Evolutionary conservation across 768 basidiomycete genomes (phyloP).

Genomic region (Tulasnella calospora): DNA sequence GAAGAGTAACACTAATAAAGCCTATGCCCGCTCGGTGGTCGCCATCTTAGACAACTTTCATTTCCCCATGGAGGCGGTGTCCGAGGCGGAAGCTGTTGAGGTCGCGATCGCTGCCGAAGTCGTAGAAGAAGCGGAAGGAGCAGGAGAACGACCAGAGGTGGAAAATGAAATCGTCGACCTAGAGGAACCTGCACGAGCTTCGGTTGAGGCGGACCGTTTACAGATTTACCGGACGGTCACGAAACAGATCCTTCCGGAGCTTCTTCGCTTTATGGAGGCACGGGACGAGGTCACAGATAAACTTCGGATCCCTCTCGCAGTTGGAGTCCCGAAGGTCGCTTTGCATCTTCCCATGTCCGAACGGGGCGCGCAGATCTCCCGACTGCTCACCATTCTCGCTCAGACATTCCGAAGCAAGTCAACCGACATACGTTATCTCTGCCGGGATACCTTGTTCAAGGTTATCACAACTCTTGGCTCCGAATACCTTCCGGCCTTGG

Average conservation of each 20-base stretch:
- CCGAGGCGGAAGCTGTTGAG: not conserved
- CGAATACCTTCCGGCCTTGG: conserved; percentile 60
- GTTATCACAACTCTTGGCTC: conserved; percentile 72
- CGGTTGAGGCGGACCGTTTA: conserved; percentile 51
- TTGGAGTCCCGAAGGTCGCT: conserved; percentile 82
- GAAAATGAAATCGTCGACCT: conserved; percentile 31
- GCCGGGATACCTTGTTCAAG: conserved; percentile 74
- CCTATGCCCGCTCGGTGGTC: conserved; percentile 80
- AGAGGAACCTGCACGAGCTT: conserved; percentile 28
- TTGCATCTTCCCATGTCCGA: conserved; percentile 63
- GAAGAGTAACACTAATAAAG: conserved; percentile 68
- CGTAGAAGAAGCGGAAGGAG: conserved; percentile 32
- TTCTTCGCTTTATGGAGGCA: conserved; percentile 76
- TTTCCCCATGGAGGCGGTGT: conserved; percentile 68
- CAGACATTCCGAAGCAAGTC: conserved; percentile 91
- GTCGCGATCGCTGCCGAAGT: conserved; percentile 28
- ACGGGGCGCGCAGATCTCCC: conserved; percentile 63
- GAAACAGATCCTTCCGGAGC: conserved; percentile 65
- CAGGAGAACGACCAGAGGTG: conserved; percentile 27
- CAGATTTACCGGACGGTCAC: conserved; percentile 51
- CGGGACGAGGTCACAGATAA: conserved; percentile 79
- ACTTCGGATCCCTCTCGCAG: conserved; percentile 79
- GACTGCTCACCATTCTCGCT: conserved; percentile 75
- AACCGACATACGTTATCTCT: conserved; percentile 85
- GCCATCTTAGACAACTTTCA: conserved; percentile 85